These are phyloP conservation scores for Cryptomeria japonica DNA, from an alignment of 75 land plant genomes.

Conservation along the genomic window DNA sequence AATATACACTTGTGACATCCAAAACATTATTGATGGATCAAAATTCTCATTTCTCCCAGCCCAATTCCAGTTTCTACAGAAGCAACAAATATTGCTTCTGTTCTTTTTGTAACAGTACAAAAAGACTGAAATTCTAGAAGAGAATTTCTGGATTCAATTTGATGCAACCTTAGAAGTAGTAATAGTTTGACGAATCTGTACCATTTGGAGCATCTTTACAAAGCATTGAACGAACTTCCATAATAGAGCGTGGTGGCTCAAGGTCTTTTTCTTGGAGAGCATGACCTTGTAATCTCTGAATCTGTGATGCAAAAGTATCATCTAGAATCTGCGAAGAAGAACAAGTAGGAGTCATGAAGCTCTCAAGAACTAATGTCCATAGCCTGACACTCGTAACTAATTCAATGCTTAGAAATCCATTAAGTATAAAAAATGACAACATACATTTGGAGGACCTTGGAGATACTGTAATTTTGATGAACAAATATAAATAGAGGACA, in stretches of 20 bases:
- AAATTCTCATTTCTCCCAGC: background rate
- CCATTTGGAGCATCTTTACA: conserved; percentile 58
- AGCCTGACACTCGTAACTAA: background rate
- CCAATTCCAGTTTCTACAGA: background rate
- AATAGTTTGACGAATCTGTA: conserved; percentile 55
- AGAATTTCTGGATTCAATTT: background rate
- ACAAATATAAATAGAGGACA: conserved; percentile 3
- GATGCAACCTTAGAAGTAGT: conserved; percentile 25
- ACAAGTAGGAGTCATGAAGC: background rate
- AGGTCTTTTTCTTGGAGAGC: conserved; percentile 62
- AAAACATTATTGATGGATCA: background rate
- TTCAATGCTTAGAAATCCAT: background rate
- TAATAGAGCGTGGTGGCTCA: conserved; percentile 64
- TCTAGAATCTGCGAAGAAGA: conserved; percentile 52
- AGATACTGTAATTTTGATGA: background rate
- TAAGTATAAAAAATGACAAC: background rate
- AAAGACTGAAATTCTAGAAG: background rate
- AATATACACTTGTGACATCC: conserved; percentile 4
- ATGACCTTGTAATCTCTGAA: conserved; percentile 68
- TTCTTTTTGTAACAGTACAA: background rate
- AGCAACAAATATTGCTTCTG: background rate
- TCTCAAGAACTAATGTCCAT: background rate
- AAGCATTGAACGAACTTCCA: conserved; percentile 78
- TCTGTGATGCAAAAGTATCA: conserved; percentile 72
- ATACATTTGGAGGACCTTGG: background rate